Evolutionary conservation across 495 filamentous ascomycete species (phyloP).

Genomic region (Cladorrhinum samala): DNA sequence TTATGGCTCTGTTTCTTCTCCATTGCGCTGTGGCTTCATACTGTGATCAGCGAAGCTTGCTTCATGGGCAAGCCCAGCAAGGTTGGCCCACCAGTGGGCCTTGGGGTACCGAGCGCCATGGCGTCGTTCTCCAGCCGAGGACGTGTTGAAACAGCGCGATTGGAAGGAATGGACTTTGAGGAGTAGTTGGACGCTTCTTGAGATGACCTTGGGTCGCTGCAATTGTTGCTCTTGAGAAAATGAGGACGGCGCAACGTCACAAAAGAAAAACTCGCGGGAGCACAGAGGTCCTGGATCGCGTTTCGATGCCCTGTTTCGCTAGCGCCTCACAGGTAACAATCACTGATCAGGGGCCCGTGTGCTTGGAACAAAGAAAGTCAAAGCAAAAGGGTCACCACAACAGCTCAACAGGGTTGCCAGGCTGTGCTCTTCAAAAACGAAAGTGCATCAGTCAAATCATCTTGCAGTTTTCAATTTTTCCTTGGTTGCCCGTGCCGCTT

Average conservation of each 20-base stretch:
- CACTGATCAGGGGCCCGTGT: background rate
- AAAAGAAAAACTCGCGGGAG: background rate
- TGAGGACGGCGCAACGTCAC: background rate
- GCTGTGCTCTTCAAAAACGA: background rate
- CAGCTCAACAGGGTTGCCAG: background rate
- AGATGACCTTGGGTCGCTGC: background rate
- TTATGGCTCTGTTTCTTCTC: background rate
- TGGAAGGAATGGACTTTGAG: too few species aligned
- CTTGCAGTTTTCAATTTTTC: background rate
- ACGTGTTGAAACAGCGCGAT: background rate
- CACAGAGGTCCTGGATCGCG: background rate
- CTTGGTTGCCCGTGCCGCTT: constrained; percentile 1
- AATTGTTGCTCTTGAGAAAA: background rate
- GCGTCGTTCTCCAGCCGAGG: background rate
- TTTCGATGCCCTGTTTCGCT: background rate
- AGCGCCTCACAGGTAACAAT: background rate
- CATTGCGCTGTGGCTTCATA: constrained; percentile 35
- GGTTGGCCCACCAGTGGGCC: constrained; percentile 35
- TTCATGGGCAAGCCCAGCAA: constrained; percentile 66
- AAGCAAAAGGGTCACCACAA: background rate
- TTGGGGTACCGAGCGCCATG: constrained; percentile 36
- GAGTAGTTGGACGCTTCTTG: background rate
- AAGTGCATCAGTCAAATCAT: background rate
- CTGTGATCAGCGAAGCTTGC: constrained; percentile 70
- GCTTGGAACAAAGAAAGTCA: background rate